A percentile compares a stretch with the other conserved stretches of the same genome.
phyloP scores from a whole-genome alignment of 352 stramenopile genomes.

The Thraustochytrium sp. region DNA sequence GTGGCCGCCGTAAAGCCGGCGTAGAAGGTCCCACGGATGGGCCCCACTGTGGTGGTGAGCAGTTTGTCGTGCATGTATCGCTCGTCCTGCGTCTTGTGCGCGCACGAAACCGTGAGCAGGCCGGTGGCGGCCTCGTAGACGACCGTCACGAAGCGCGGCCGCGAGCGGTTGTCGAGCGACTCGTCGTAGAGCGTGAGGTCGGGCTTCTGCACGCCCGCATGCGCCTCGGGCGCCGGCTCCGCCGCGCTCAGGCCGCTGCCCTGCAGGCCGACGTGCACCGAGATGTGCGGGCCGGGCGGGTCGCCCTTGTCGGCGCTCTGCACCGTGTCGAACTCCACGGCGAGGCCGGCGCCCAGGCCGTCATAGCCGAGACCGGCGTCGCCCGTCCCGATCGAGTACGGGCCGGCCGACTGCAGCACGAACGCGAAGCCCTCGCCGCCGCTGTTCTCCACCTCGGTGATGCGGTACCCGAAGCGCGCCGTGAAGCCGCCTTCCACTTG shows the following conservation, averaged over 20 bases:
- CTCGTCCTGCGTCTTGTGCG: background rate
- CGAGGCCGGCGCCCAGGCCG: constrained; percentile 59
- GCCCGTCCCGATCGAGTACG: constrained; percentile 58
- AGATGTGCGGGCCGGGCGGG: background rate
- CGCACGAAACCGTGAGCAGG: background rate
- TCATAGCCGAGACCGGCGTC: constrained; percentile 67
- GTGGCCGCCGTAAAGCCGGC: constrained; percentile 25
- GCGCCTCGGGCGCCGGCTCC: background rate
- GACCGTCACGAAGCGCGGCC: background rate
- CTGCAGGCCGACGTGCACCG: constrained; percentile 17
- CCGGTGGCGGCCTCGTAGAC: background rate
- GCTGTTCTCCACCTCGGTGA: constrained; percentile 64
- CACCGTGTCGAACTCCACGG: constrained; percentile 70
- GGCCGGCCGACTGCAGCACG: constrained; percentile 65
- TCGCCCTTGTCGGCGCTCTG: background rate
- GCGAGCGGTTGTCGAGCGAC: background rate
- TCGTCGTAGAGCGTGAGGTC: constrained; percentile 23
- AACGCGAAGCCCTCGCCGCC: constrained; percentile 54
- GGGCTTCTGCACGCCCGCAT: background rate
- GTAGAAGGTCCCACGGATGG: background rate
- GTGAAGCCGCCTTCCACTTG: constrained; percentile 70
- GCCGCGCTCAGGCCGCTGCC: background rate
- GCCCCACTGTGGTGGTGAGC: background rate
- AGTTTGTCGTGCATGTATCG: background rate
- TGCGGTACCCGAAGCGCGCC: constrained; percentile 62